A percentile compares a stretch with the other conserved stretches of the same genome.
Evolutionary conservation across 2,329 filamentous ascomycete genomes (phyloP).

Genomic region (Aspergillus sp.): DNA sequence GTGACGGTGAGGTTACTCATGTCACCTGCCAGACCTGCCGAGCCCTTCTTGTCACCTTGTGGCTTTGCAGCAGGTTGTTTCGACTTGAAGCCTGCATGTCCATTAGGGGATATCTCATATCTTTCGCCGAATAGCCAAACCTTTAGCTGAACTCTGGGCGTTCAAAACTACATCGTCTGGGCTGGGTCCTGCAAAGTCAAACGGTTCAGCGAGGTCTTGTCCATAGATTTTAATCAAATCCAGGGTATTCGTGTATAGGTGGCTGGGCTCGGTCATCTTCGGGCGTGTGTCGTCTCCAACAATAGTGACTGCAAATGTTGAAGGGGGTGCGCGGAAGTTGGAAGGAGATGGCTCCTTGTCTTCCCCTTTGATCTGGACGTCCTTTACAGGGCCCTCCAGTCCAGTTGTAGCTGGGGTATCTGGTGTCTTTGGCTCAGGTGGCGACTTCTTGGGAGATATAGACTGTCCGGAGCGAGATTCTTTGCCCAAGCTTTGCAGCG

Average conservation of each 20-base stretch:
- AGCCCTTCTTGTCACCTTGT: constrained; percentile 41
- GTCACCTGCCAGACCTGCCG: constrained; percentile 47
- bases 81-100: constrained; percentile 45
- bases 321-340: constrained; percentile 48
- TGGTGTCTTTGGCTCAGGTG: constrained; percentile 19
- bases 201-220: constrained; percentile 43
- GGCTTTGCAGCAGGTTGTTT: constrained; percentile 43
- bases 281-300: constrained; percentile 31
- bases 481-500: constrained; percentile 22
- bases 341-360: constrained; percentile 16
- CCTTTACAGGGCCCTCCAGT: constrained; percentile 1
- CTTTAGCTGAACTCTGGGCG: constrained; percentile 75
- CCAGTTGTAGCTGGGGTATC: constrained; percentile 4
- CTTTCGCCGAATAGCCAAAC: constrained; percentile 58
- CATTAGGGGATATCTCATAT: constrained; percentile 39
- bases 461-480: constrained; percentile 15
- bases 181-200: constrained; percentile 77
- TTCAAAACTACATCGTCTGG: constrained; percentile 86
- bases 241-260: constrained; percentile 30
- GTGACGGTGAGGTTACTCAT: constrained; percentile 51
- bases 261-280: constrained; percentile 33
- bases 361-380: constrained; percentile 6
- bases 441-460: constrained; percentile 18
- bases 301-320: constrained; percentile 51
- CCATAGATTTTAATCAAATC: constrained; percentile 40